Evolutionary conservation across 139 green algal genomes (phyloP), one percentile per base, ranked within the genome.

Genomic region (Picochlorum sp.): DNA sequence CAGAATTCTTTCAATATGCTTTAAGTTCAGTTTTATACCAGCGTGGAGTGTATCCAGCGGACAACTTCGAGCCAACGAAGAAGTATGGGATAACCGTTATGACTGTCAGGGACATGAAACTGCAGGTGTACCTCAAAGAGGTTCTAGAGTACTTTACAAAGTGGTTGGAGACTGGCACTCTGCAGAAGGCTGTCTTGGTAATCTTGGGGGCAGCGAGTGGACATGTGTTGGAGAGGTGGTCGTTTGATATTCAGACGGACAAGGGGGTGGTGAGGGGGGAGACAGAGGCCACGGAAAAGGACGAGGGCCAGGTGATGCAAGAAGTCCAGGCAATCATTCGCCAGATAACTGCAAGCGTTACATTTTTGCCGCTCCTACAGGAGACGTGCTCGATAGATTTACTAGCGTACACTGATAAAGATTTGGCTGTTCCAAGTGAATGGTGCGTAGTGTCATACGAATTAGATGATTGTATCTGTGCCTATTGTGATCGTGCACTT

Each of bases 11-110:
- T 57, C 76, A 83, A 18, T 94, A 87, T 67, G 90, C 86, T n/a
- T 81, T 96, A 0, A 91, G 67, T 81, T 95, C 86, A 67, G 96
- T 98, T 11, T 66, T 98, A 16, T 98, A 96, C 70, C 91, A 97
- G 66, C 81, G 92, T n/a, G 92, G 92, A 15, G 83, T 98, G 10
- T 98, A 98, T 60, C 86, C 87, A 11, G 67, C 85, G 4, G 91
- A 97, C 15, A 76, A 68, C 34, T 98, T 98, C 64, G 75, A 94
- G 67, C 63, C 73, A 16, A 77, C 81, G 34, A 90, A 92, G 58
- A 83, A 95, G 58, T 98, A 98, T 77, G 92, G 92, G 8, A 82
- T 97, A 7, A 80, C 71, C 11, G 79, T 98, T 20, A 88, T 95
- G 83, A 79, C 93, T 1, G 89, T 84, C 6, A 85, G 73, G 14